phyloP scores from a whole-genome alignment of 2,329 filamentous ascomycete species.

The Pseudocercospora musae region DNA sequence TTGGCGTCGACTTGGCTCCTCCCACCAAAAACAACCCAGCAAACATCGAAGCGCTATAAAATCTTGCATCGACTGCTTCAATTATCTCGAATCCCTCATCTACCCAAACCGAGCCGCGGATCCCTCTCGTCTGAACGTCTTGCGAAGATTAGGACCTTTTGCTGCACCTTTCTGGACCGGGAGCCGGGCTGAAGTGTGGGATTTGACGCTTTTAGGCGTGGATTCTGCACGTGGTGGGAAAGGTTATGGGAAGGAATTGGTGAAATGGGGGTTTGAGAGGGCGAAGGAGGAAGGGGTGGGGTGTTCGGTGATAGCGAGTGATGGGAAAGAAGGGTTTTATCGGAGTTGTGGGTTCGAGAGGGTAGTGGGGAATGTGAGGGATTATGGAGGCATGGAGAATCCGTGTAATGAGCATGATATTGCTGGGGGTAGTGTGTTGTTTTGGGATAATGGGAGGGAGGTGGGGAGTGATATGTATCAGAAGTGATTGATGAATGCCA shows the following conservation, averaged over 20 bases:
- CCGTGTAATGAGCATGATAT: slow-evolving; percentile 13
- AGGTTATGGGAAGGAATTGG: slow-evolving; percentile 28
- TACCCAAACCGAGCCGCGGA: slow-evolving; percentile 28
- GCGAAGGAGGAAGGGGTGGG: slow-evolving; percentile 53
- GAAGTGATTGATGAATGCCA: background rate
- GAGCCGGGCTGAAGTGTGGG: slow-evolving; percentile 26
- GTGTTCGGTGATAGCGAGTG: slow-evolving; percentile 26
- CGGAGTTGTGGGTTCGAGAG: slow-evolving; percentile 25
- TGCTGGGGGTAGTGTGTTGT: slow-evolving; percentile 23
- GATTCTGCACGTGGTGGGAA: slow-evolving; percentile 22
- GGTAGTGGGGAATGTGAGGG: slow-evolving; percentile 21
- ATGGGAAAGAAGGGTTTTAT: slow-evolving; percentile 31
- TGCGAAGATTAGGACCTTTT: slow-evolving; percentile 19
- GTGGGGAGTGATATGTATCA: background rate
- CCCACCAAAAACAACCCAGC: no score
- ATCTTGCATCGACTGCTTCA: slow-evolving; percentile 19
- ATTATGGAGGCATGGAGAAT: slow-evolving; percentile 23
- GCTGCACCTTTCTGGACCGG: slow-evolving; percentile 28
- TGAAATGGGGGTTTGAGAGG: slow-evolving; percentile 30
- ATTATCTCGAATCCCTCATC: slow-evolving; percentile 21
- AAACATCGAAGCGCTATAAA: slow-evolving; percentile 5
- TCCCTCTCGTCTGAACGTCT: slow-evolving; percentile 11
- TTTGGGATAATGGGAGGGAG: slow-evolving; percentile 28
- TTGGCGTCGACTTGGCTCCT: slow-evolving; percentile 25
- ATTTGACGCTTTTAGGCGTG: slow-evolving; percentile 27